Conservation (phyloP, 2,329 filamentous ascomycete genomes). For the Diplodia sapinea region DNA sequence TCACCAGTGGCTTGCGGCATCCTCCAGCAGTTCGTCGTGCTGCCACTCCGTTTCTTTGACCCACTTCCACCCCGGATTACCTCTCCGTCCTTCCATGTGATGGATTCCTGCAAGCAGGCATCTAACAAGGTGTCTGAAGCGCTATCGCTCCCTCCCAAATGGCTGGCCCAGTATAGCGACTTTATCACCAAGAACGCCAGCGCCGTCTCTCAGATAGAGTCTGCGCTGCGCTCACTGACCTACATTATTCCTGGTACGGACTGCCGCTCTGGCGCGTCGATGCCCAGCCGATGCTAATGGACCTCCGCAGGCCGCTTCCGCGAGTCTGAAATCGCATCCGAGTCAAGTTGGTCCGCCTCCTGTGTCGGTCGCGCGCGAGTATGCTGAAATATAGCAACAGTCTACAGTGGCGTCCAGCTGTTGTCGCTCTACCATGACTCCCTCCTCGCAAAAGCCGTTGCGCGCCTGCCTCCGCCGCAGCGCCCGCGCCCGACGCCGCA, state of each 20-base stretch:
- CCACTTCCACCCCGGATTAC: neutral
- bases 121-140: constrained; percentile 51
- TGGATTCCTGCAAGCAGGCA: constrained; percentile 46
- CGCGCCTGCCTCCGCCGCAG: constrained; percentile 59
- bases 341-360: constrained; percentile 65
- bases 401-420: constrained; percentile 87
- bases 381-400: constrained; percentile 45
- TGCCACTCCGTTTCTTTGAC: neutral
- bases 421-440: constrained; percentile 92
- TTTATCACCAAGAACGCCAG: constrained; percentile 96
- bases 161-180: constrained; percentile 76
- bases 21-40: neutral
- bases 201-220: constrained; percentile 94
- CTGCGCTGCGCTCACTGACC: constrained; percentile 85
- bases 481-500: constrained; percentile 62
- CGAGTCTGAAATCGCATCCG: constrained; percentile 93
- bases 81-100: constrained; percentile 22
- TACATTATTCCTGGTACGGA: constrained; percentile 86
- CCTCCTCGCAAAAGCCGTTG: constrained; percentile 72
- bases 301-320: constrained; percentile 72
- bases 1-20: constrained; percentile 4
- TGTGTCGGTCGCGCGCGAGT: constrained; percentile 20
- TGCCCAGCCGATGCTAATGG: neutral
- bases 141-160: constrained; percentile 67
- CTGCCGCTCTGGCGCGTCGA: neutral